phyloP scores from a whole-genome alignment of 768 basidiomycete genomes.

The Suillus luteus region DNA sequence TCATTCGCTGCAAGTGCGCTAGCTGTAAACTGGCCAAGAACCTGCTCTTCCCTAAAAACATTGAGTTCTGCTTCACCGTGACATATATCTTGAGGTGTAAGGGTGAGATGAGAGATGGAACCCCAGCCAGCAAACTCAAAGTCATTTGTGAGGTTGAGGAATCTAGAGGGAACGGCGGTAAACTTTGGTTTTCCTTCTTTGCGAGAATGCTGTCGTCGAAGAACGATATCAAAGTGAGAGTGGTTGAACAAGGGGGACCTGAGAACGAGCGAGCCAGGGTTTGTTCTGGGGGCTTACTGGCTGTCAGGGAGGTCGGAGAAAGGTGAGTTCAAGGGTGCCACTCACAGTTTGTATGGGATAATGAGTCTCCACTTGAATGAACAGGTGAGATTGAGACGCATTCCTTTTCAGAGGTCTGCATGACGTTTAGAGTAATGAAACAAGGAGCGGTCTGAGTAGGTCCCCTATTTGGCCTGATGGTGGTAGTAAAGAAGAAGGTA shows the following conservation, averaged over 20 bases:
- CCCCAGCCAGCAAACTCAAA: constrained; percentile 81
- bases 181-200: constrained; percentile 44
- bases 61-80: constrained; percentile 35
- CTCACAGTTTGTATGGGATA: neutral
- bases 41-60: constrained; percentile 34
- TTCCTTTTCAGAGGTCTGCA: neutral
- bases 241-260: constrained; percentile 47
- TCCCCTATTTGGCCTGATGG: neutral
- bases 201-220: constrained; percentile 59
- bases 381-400: neutral
- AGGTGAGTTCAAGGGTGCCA: neutral
- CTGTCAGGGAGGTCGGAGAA: neutral
- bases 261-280: neutral
- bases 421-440: neutral
- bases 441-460: neutral
- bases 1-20: constrained; percentile 69
- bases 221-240: constrained; percentile 54
- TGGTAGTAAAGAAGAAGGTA: neutral
- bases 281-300: neutral
- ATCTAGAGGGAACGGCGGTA: constrained; percentile 53
- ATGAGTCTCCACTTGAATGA: neutral
- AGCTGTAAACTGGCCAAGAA: constrained; percentile 65
- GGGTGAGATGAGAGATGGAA: constrained; percentile 46
- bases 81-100: constrained; percentile 44
- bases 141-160: constrained; percentile 59